A percentile compares a stretch with the other conserved stretches of the same genome.
These are phyloP conservation scores for Lepidium aucheri DNA, from an alignment of 345 rosid species.

Conservation along the genomic window DNA sequence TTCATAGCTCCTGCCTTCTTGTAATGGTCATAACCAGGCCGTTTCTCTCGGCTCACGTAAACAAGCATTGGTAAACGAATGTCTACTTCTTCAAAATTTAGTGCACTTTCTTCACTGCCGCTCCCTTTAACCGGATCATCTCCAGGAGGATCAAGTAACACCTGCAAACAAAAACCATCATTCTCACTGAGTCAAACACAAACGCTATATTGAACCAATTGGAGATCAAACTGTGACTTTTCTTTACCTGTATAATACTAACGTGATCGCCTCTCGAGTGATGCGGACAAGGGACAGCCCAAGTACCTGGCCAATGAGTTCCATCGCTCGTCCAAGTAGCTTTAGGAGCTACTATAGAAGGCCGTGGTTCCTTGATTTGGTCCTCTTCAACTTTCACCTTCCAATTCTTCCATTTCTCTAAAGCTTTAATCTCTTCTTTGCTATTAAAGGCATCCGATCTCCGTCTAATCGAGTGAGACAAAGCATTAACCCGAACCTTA, in stretches of 20 bases:
- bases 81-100: slow-evolving; percentile 57
- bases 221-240: not conserved
- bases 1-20: slow-evolving; percentile 97
- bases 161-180: slow-evolving; percentile 25
- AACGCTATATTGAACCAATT: not conserved
- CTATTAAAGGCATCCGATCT: slow-evolving; percentile 74
- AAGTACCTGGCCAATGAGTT: slow-evolving; percentile 80
- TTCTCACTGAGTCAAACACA: not conserved
- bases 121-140: slow-evolving; percentile 36
- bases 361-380: slow-evolving; percentile 34
- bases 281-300: slow-evolving; percentile 50
- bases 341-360: slow-evolving; percentile 51
- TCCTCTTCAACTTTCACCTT: slow-evolving; percentile 21
- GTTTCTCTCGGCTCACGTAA: slow-evolving; percentile 74
- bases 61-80: slow-evolving; percentile 77
- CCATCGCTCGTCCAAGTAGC: slow-evolving; percentile 91
- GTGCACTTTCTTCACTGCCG: not conserved
- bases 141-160: slow-evolving; percentile 66
- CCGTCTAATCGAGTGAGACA: slow-evolving; percentile 58
- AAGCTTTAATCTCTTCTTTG: slow-evolving; percentile 57
- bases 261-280: slow-evolving; percentile 77
- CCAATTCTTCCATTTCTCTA: slow-evolving; percentile 54
- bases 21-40: slow-evolving; percentile 85
- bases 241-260: slow-evolving; percentile 59
- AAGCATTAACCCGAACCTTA: slow-evolving; percentile 64